phyloP scores from a whole-genome alignment of 148 eudicot genomes.

The Rheum nobile region DNA sequence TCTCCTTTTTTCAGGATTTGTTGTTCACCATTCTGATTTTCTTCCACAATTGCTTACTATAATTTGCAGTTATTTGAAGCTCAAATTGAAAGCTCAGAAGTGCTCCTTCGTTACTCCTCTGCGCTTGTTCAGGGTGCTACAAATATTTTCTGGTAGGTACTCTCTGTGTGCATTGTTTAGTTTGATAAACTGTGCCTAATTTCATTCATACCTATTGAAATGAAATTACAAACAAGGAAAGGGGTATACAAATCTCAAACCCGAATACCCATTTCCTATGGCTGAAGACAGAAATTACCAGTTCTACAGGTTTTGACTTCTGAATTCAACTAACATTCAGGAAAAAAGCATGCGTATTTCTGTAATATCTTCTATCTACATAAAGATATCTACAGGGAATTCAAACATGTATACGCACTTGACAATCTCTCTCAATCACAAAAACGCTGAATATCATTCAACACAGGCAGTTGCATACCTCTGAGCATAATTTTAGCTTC shows the following conservation, averaged over 20 bases:
- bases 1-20: background rate
- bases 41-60: background rate
- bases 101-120: constrained; percentile 86
- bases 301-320: background rate
- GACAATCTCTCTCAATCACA: background rate
- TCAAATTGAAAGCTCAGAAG: constrained; percentile 68
- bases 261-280: background rate
- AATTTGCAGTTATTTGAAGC: constrained; percentile 76
- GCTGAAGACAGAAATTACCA: background rate
- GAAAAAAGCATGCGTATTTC: background rate
- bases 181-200: background rate
- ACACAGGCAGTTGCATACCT: background rate
- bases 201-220: background rate
- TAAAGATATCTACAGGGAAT: background rate
- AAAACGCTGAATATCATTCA: background rate
- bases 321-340: background rate
- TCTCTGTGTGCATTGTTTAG: background rate
- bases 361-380: background rate
- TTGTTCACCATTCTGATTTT: background rate
- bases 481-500: background rate
- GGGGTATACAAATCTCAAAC: background rate
- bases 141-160: constrained; percentile 80
- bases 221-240: background rate
- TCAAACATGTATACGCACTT: background rate
- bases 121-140: constrained; percentile 98